These are phyloP conservation scores for Aspergillus ustus DNA, from an alignment of 2,329 filamentous ascomycete genomes.

Conservation along the genomic window DNA sequence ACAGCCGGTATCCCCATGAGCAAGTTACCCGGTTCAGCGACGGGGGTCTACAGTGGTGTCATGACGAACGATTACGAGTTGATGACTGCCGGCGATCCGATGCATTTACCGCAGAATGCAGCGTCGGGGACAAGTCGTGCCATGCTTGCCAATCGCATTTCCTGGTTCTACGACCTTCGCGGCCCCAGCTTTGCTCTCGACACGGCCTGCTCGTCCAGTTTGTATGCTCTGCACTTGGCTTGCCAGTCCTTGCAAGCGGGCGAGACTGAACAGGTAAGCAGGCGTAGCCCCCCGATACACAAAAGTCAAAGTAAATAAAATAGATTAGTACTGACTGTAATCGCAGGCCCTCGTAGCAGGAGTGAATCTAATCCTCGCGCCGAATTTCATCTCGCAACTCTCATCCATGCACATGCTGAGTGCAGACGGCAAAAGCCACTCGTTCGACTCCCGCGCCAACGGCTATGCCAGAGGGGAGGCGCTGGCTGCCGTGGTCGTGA, in stretches of 20 bases:
- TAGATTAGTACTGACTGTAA: too few relatives aligned
- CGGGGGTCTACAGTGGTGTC: too few relatives aligned
- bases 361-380: neutral
- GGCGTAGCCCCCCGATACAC: too few relatives aligned
- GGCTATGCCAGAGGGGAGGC: slow-evolving; percentile 17
- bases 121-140: too few relatives aligned
- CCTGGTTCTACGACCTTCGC: slow-evolving; percentile 18
- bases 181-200: slow-evolving; percentile 22
- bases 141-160: neutral
- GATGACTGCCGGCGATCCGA: neutral
- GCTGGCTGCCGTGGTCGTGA: slow-evolving; percentile 1
- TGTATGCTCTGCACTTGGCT: slow-evolving; percentile 19
- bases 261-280: neutral
- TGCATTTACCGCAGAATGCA: neutral
- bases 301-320: too few relatives aligned
- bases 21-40: too few relatives aligned
- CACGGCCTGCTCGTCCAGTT: slow-evolving; percentile 24
- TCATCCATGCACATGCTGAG: neutral
- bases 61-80: too few relatives aligned
- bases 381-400: neutral
- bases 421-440: neutral
- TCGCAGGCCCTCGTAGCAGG: neutral
- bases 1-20: too few relatives aligned
- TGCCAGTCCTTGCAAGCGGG: slow-evolving; percentile 21
- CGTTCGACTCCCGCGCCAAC: slow-evolving; percentile 7